phyloP scores from a whole-genome alignment of 2,329 filamentous ascomycete genomes.

The Cladosporium oxysporum region DNA sequence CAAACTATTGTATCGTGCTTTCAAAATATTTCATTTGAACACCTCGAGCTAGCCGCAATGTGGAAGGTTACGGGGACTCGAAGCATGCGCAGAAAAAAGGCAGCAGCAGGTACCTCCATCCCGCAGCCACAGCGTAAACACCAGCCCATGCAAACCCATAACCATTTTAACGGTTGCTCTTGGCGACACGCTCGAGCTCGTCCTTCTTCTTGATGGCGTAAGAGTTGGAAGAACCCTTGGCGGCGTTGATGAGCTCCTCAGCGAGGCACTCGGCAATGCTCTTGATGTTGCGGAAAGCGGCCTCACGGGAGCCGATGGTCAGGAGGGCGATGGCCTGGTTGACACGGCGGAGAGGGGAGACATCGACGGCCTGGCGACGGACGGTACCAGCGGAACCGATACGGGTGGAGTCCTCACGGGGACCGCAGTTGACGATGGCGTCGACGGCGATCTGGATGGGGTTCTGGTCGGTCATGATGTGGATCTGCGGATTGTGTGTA shows the following conservation, averaged over 20 bases:
- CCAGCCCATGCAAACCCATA: slow-evolving; percentile 23
- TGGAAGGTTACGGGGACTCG: slow-evolving; percentile 19
- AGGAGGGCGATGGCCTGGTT: slow-evolving; percentile 99
- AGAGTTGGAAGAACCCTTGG: slow-evolving; percentile 99
- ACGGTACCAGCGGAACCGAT: slow-evolving; percentile 99
- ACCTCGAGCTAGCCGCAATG: slow-evolving; percentile 21
- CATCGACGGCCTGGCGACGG: slow-evolving; percentile 99
- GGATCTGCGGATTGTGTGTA: slow-evolving; percentile 64
- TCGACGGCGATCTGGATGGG: slow-evolving; percentile 99
- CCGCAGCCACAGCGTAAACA: slow-evolving; percentile 22
- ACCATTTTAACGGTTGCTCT: slow-evolving; percentile 95
- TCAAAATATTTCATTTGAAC: slow-evolving; percentile 22
- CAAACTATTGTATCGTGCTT: slow-evolving; percentile 20
- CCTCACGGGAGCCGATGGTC: slow-evolving; percentile 98
- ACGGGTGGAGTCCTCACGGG: slow-evolving; percentile 99
- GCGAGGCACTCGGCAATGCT: slow-evolving; percentile 98
- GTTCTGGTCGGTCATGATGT: slow-evolving; percentile 99
- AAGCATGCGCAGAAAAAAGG: slow-evolving; percentile 21
- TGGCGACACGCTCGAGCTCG: slow-evolving; percentile 99
- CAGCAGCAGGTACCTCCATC: slow-evolving; percentile 20
- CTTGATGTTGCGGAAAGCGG: slow-evolving; percentile 99
- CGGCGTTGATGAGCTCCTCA: slow-evolving; percentile 99
- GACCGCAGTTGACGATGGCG: slow-evolving; percentile 99
- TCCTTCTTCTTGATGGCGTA: slow-evolving; percentile 99
- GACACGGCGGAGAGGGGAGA: slow-evolving; percentile 97